These are phyloP conservation scores for Chloris gayana DNA, from an alignment of 176 grass and related monocot species.

Conservation along the genomic window DNA sequence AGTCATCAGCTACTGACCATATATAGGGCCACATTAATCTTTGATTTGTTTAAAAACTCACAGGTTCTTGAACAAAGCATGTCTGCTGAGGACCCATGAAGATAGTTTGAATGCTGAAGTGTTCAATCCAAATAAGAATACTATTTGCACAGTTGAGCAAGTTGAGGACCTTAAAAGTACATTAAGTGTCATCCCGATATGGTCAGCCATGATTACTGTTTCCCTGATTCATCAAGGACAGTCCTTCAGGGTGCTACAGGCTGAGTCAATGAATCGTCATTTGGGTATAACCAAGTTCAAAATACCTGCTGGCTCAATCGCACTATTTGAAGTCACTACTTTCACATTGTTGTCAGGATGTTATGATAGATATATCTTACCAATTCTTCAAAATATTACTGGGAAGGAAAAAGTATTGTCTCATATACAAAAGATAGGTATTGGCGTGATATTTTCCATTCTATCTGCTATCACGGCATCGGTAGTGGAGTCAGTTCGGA, in stretches of 20 bases:
- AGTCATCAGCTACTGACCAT: background rate
- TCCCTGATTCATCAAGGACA: conserved; percentile 21
- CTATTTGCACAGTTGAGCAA: conserved; percentile 40
- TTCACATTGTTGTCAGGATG: conserved; percentile 41
- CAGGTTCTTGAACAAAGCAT: conserved; percentile 47
- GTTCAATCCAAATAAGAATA: background rate
- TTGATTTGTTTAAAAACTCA: background rate
- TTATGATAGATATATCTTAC: conserved; percentile 31
- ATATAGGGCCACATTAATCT: background rate
- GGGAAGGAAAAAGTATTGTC: conserved; percentile 14
- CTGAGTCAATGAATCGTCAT: conserved; percentile 34
- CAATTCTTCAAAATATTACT: conserved; percentile 27
- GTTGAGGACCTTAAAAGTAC: conserved; percentile 38
- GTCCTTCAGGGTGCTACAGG: conserved; percentile 43
- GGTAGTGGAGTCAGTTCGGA: conserved; percentile 9
- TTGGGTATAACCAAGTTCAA: conserved; percentile 18
- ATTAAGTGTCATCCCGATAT: conserved; percentile 43
- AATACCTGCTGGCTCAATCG: conserved; percentile 32
- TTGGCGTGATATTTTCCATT: conserved; percentile 21
- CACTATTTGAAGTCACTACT: conserved; percentile 32
- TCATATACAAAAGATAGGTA: conserved; percentile 36
- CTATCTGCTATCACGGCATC: background rate
- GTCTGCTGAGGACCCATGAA: conserved; percentile 7
- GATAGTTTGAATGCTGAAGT: background rate
- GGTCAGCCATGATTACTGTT: conserved; percentile 36